Conservation (phyloP, 2,329 filamentous ascomycete species). For the Raffaelea albimanens region DNA sequence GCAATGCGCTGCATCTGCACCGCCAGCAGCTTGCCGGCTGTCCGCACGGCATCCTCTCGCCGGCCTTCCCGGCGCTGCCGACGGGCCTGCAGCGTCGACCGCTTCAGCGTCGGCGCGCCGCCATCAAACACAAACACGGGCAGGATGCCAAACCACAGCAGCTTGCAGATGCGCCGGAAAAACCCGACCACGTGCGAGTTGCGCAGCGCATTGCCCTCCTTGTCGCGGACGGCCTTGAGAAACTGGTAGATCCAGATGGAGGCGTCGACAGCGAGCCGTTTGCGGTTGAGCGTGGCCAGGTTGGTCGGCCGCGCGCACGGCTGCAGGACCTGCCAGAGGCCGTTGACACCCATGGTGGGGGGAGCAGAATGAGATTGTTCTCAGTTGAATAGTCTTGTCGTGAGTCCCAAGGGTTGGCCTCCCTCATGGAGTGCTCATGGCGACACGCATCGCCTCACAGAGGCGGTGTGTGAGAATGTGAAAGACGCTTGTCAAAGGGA, state of each 20-base stretch:
- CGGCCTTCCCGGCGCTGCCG: conserved; percentile 77
- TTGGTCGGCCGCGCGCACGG: conserved; percentile 94
- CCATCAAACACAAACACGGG: conserved; percentile 98
- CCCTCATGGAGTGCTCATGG: too few species aligned
- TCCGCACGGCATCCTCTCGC: conserved; percentile 84
- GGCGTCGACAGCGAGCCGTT: conserved; percentile 92
- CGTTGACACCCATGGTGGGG: conserved; percentile 81
- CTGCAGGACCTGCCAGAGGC: conserved; percentile 92
- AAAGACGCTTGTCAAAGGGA: too few species aligned
- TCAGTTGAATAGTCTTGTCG: too few species aligned
- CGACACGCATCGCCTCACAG: too few species aligned
- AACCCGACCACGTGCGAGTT: conserved; percentile 97
- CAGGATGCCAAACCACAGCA: conserved; percentile 91
- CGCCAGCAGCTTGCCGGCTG: conserved; percentile 82
- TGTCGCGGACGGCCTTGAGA: conserved; percentile 95
- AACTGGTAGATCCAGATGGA: conserved; percentile 99
- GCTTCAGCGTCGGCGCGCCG: conserved; percentile 81
- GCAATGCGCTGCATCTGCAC: conserved; percentile 90
- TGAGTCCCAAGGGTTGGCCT: too few species aligned
- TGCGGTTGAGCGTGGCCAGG: conserved; percentile 90
- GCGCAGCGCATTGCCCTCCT: conserved; percentile 91
- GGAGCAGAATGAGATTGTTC: background rate
- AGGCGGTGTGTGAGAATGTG: too few species aligned
- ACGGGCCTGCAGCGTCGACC: conserved; percentile 75
- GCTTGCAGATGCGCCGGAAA: conserved; percentile 95